These are phyloP conservation scores for Lentinula novae-zelandiae DNA, from an alignment of 1,284 basidiomycete species.

Conservation along the genomic window DNA sequence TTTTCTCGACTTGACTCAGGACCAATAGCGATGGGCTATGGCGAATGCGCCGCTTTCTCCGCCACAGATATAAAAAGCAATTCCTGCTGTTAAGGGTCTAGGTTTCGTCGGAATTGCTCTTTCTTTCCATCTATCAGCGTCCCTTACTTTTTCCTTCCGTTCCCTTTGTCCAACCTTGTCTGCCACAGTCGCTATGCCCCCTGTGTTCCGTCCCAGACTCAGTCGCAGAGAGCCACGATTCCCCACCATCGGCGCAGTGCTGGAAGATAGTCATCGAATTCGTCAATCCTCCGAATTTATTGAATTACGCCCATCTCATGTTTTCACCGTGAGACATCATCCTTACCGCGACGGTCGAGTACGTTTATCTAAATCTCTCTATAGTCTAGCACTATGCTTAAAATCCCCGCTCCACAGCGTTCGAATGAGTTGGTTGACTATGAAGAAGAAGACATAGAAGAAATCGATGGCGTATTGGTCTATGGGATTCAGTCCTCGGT, in stretches of 20 bases:
- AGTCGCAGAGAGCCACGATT: slow-evolving; percentile 1
- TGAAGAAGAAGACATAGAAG: not conserved
- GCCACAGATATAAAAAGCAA: slow-evolving; percentile 1
- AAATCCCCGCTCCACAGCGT: not conserved
- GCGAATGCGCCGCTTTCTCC: not conserved
- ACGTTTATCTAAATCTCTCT: not conserved
- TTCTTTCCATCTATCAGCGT: not conserved
- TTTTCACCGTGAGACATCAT: slow-evolving; percentile 3
- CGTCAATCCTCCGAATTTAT: not conserved
- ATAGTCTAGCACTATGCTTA: not conserved
- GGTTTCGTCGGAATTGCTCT: not conserved
- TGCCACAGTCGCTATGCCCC: not conserved
- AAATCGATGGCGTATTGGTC: not conserved
- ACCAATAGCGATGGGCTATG: not conserved
- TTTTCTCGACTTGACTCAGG: not conserved
- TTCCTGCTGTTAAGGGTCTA: not conserved
- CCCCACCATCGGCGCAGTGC: not conserved
- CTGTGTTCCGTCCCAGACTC: not conserved
- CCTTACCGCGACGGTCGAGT: not conserved
- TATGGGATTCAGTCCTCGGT: slow-evolving; percentile 6
- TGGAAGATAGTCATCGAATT: not conserved
- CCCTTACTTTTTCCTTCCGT: not conserved
- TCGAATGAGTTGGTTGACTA: not conserved
- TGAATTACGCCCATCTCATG: slow-evolving; percentile 3
- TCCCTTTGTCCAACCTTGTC: not conserved